Evolutionary conservation across 2,329 filamentous ascomycete genomes (phyloP), one percentile per base, ranked within the genome.

Genomic region (Penicillium sp.): DNA sequence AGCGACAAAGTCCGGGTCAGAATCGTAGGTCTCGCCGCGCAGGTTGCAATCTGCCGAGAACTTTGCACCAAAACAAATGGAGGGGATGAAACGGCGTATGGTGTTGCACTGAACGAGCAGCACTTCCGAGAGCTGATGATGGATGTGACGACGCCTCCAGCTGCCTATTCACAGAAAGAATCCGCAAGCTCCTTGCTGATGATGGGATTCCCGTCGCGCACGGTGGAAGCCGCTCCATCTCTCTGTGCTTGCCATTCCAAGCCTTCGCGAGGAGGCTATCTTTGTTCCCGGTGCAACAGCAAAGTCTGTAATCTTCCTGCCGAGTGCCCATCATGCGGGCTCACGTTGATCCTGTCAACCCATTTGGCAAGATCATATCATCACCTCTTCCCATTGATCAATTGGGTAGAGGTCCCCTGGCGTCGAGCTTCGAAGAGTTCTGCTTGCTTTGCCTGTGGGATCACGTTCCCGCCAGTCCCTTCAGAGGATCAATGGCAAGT

Each of bases 121-220:
- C 89, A 97, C 75, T 94, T 94, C 67, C 84, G 88, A 29, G 92
- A 97, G 66, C 81, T 97, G n/a, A 82, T 97, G 56, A 87, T 97
- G 71, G 87, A 86, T 16, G 85, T 89, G 45, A 97, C 94, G 0
- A 97, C 91, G 2, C 94, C 94, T 1, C 94, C 93, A 0, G 88
- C 92, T 16, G 90, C 92, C 11, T 85, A 89, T 50, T 84, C 86
- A 3, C 74, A 61, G 75, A 82, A 65, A 71, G 79, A 66, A 74
- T 63, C 72, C 70, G 52, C 80, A 51, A 76, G 69, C 57, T 77
- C 82, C 2, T 79, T 99, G 39, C 83, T 99, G 24, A 95, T 96
- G 89, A 99, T 99, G 93, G 94, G 94, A 4, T 99, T 99, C 67
- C 94, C 94, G 0, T 95, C 90, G 5, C 84, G 92, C 36, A 89